Percentiles rank a stretch among this genome's conserved stretches.
These are phyloP conservation scores for Camelina hispida DNA, from an alignment of 345 rosid species.

Conservation along the genomic window DNA sequence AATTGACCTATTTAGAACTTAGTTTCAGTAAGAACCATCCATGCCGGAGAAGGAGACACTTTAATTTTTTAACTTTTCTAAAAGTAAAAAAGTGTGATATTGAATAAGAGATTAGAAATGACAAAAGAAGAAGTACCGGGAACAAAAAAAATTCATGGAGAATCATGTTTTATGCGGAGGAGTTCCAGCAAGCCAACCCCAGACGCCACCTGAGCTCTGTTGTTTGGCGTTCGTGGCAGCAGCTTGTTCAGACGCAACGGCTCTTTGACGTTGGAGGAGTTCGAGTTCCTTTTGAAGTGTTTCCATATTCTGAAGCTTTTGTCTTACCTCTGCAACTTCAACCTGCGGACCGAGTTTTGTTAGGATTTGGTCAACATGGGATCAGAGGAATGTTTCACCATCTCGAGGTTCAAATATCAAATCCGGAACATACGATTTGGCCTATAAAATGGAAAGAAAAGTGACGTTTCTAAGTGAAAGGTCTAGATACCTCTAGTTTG, in stretches of 20 bases:
- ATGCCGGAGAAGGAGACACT: conserved; percentile 1
- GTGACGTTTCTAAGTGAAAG: not conserved
- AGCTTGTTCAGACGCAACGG: conserved; percentile 81
- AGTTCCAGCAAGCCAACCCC: conserved; percentile 95
- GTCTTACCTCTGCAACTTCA: conserved; percentile 87
- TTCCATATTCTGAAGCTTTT: conserved; percentile 84
- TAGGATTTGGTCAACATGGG: not conserved
- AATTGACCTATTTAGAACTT: conserved; percentile 2
- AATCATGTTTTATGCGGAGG: conserved; percentile 47
- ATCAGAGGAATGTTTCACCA: conserved; percentile 9
- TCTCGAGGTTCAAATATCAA: not conserved
- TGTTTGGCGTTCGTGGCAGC: conserved; percentile 55
- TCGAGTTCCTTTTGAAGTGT: conserved; percentile 82
- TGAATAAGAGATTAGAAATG: not conserved
- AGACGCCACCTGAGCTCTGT: conserved; percentile 83
- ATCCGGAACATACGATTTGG: not conserved
- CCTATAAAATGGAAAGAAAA: conserved; percentile 3
- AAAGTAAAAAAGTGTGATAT: conserved; percentile 1
- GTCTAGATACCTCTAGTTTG: conserved; percentile 75
- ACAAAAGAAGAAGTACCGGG: not conserved
- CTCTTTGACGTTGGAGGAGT: conserved; percentile 86
- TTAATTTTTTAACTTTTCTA: not conserved
- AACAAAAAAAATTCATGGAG: not conserved
- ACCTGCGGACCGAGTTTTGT: conserved; percentile 54
- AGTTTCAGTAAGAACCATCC: conserved; percentile 10